Base-by-base conservation (phyloP, 2,329 filamentous ascomycete species). In the Fusarium compactum region DNA sequence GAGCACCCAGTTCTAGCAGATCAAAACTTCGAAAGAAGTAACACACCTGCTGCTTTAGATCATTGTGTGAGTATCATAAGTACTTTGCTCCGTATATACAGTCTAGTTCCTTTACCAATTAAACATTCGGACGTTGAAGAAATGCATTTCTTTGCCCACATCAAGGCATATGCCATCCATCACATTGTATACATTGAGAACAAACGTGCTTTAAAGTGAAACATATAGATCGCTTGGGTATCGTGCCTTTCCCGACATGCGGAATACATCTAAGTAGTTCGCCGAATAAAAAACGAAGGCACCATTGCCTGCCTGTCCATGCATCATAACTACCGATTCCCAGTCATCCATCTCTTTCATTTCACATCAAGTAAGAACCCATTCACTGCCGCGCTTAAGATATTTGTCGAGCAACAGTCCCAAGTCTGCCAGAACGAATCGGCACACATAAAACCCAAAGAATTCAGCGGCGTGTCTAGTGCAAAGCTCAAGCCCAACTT, bases 391-490 rank as follows among this genome's bases (percentile, higher is more conserved):
- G 71, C 95, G 89, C 85, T 99, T 99, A 79, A 99, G 91, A 77
- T 96, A 98, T 79, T 98, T 99, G 80, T 99, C 96, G 73, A 99
- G 85, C 83, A 99, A 85, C 78, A 96, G 80, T 41, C 90, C 87
- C 66, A 99, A 83, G 79, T 99, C 96, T 6, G 90, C 86, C 65
- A 99, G 84, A n/a, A 95, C 94, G 78, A 99, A 99, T 20, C 96
- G 91, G 80, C 95, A 98, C 29, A 99, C 87, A 79, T 96, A 98
- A 80, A 99, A 98, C 18, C 92, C 95, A 79, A 99, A 99, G 81
- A 99, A 99, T 81, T 99, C 96, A 34, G 95, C 93, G 10, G 95
- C 96, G 79, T 98, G 95, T 43, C 95, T 89, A 38, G 94, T 94
- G 78, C 94, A 96, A 43, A 99, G 87, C 81, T 99, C 96, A 34